These are phyloP conservation scores for Calonectria naviculata DNA, from an alignment of 2,329 filamentous ascomycete genomes.

Conservation along the genomic window DNA sequence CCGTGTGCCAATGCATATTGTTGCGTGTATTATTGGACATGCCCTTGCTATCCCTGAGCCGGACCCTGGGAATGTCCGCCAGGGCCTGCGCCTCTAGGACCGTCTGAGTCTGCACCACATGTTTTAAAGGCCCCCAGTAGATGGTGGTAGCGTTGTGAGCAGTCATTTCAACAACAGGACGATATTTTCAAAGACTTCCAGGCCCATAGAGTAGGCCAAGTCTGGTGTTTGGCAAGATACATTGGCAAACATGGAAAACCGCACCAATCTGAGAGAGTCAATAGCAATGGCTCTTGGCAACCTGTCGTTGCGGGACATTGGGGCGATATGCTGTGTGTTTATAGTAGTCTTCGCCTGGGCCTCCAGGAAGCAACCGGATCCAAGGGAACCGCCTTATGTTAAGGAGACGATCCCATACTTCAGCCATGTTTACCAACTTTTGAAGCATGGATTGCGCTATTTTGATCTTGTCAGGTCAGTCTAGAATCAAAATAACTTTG, in stretches of 20 bases:
- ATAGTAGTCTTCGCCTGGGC: conserved; percentile 5
- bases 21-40: neutral
- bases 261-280: neutral
- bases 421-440: conserved; percentile 28
- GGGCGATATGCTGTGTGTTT: conserved; percentile 19
- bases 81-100: neutral
- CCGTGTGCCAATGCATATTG: neutral
- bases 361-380: conserved; percentile 17
- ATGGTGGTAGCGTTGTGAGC: neutral
- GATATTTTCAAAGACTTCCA: neutral
- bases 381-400: conserved; percentile 25
- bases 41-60: neutral
- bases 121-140: neutral
- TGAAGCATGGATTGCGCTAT: conserved; percentile 31
- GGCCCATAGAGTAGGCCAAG: neutral
- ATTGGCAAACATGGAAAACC: neutral
- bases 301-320: conserved; percentile 1
- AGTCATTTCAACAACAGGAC: neutral
- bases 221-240: neutral
- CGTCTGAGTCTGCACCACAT: neutral
- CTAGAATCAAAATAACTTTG: fast-evolving
- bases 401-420: conserved; percentile 26
- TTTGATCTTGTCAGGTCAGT: conserved; percentile 29
- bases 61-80: neutral
- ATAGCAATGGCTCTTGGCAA: conserved; percentile 22